Evolutionary conservation across 345 rosid genomes (phyloP).

Genomic region (Syzygium grande): DNA sequence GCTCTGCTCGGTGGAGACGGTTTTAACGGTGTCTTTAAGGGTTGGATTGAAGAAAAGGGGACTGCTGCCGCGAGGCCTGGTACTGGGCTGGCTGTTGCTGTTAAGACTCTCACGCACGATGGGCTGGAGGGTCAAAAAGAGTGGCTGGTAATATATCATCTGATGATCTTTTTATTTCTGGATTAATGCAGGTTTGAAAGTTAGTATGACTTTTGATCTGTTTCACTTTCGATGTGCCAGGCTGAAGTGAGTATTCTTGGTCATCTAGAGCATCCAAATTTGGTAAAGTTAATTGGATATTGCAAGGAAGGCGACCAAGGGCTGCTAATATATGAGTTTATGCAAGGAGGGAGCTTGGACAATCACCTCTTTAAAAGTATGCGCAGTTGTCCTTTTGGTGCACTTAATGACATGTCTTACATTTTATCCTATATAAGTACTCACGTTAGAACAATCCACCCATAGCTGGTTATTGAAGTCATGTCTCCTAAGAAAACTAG

Average conservation of each 20-base stretch:
- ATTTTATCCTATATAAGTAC: neutral
- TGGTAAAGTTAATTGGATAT: conserved; percentile 4
- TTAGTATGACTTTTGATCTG: neutral
- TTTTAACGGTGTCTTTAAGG: neutral
- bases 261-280: neutral
- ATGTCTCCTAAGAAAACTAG: neutral
- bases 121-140: neutral
- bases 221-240: neutral
- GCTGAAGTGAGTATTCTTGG: neutral
- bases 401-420: neutral
- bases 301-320: neutral
- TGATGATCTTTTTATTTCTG: neutral
- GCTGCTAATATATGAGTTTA: conserved; percentile 1
- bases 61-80: neutral
- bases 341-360: neutral
- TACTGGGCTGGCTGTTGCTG: neutral
- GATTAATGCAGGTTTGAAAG: neutral
- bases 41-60: neutral
- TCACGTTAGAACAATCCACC: neutral
- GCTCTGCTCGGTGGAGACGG: neutral
- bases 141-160: neutral
- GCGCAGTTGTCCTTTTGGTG: neutral
- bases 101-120: neutral
- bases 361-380: neutral
- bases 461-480: neutral